Conservation (phyloP, 352 stramenopile genomes). For the Pythium brachiatum region DNA sequence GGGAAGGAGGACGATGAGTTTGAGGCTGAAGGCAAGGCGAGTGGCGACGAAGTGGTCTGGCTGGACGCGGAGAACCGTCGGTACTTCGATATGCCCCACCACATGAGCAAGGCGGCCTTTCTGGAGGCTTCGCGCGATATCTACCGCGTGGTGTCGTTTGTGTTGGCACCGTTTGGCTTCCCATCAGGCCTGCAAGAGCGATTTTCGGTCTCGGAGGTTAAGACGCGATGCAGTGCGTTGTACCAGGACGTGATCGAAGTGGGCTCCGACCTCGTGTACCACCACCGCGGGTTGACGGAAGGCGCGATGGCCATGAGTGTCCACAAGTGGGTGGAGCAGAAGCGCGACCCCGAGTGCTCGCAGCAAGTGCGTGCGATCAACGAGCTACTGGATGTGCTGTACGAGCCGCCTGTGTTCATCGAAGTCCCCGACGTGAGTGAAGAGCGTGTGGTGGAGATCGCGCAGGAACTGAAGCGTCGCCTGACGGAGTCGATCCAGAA, state of each 20-base stretch:
- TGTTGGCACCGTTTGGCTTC: constrained; percentile 79
- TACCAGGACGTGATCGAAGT: constrained; percentile 87
- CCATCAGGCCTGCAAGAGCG: constrained; percentile 50
- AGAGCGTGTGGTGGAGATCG: constrained; percentile 43
- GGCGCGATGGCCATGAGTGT: constrained; percentile 86
- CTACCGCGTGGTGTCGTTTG: constrained; percentile 76
- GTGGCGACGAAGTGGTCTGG: constrained; percentile 52
- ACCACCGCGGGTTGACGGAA: constrained; percentile 66
- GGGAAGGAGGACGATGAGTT: constrained; percentile 5
- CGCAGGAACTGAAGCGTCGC: constrained; percentile 39
- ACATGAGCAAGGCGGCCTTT: constrained; percentile 66
- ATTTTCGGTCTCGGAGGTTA: constrained; percentile 66
- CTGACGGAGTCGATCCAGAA: constrained; percentile 44
- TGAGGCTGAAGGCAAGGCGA: constrained; percentile 29
- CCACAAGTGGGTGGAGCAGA: constrained; percentile 83
- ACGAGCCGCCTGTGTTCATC: constrained; percentile 60
- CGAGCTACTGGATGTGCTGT: constrained; percentile 62
- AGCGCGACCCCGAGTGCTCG: constrained; percentile 61
- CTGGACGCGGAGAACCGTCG: constrained; percentile 39
- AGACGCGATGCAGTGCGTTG: constrained; percentile 65
- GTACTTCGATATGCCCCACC: constrained; percentile 82
- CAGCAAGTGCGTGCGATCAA: constrained; percentile 77
- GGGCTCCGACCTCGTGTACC: constrained; percentile 84
- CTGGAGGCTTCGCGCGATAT: constrained; percentile 64
- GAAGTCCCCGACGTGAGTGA: constrained; percentile 61